These are phyloP conservation scores for Colletotrichum sp. DNA, from an alignment of 2,329 filamentous ascomycete genomes.

Conservation along the genomic window DNA sequence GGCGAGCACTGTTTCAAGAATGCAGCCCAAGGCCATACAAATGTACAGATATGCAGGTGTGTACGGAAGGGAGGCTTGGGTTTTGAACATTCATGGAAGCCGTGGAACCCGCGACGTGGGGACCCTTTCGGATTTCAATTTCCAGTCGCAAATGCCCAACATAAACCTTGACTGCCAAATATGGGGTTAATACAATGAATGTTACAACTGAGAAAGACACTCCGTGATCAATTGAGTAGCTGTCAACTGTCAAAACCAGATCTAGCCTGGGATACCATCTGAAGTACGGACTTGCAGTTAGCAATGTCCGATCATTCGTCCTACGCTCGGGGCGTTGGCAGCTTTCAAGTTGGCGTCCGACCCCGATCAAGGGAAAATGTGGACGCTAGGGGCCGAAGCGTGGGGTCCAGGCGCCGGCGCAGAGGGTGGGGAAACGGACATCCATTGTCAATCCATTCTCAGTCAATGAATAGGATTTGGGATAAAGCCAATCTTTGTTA, in stretches of 20 bases:
- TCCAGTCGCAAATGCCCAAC: neutral
- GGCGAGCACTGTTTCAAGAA: neutral
- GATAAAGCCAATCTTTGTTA: neutral
- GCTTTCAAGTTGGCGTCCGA: neutral
- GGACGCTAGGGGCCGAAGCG: neutral
- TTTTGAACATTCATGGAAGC: neutral
- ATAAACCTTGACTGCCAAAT: neutral
- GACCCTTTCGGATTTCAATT: neutral
- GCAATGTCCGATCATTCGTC: neutral
- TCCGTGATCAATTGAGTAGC: neutral
- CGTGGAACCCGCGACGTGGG: neutral
- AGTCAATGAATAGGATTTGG: no score
- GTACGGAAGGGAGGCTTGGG: neutral
- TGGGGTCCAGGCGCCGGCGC: neutral
- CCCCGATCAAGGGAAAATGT: neutral
- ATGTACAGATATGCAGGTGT: neutral
- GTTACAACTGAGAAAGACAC: neutral
- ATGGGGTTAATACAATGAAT: neutral
- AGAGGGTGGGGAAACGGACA: neutral
- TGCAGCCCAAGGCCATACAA: neutral
- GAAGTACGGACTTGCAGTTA: neutral
- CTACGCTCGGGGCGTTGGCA: neutral
- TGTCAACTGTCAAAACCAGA: neutral
- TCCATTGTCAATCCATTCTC: neutral
- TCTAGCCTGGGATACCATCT: neutral